Evolutionary conservation across 1,284 basidiomycete species (phyloP), one percentile per base, ranked within the genome.

Genomic region (Cronartium quercuum): DNA sequence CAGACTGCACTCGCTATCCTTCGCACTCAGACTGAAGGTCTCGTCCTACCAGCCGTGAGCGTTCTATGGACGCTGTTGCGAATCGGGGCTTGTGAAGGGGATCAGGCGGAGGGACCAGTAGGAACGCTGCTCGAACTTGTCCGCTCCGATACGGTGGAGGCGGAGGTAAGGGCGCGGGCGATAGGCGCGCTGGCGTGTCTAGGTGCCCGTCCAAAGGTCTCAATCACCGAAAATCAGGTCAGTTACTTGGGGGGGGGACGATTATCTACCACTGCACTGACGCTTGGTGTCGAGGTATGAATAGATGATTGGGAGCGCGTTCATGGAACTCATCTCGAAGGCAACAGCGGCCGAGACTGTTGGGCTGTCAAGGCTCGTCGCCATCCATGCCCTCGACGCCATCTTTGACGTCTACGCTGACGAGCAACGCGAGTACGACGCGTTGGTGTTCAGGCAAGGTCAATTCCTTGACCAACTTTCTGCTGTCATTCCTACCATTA

Each of bases 371-470:
- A 21, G 65, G 38, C n/a, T n/a, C n/a, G n/a, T n/a, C n/a, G 10
- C 64, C 10, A 51, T 71, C 24, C 58, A 44, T 64, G 34, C 70
- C 34, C 47, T 73, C 13, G 70, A 73, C 60, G 62, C 51, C 9
- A n/a, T 73, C 4, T 65, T 73, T 66, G 70, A 73, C 44, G 3
- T 73, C 5, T 73, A 73, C 40, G 44, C 47, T 29, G 70, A 73
- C 40, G 70, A 73, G 21, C 42, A 41, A 24, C 4, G 37, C 12
- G 34, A n/a, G 21, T 73, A 65, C 41, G 70, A 73, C 57, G 12
- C 2, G n/a, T 21, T 51, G 12, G 70, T 73, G 7, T 73, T 73
- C 42, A 47, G 63, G 6, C n/a, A 73, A n/a, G 40, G 44, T 10
- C 37, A 57, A 7, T 73, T 58, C 24, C 29, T 73, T 12, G 51